A percentile compares a stretch with the other conserved stretches of the same genome.
Conservation (phyloP, 1,139 yeast species). For the Saccharomyces uvarum region DNA sequence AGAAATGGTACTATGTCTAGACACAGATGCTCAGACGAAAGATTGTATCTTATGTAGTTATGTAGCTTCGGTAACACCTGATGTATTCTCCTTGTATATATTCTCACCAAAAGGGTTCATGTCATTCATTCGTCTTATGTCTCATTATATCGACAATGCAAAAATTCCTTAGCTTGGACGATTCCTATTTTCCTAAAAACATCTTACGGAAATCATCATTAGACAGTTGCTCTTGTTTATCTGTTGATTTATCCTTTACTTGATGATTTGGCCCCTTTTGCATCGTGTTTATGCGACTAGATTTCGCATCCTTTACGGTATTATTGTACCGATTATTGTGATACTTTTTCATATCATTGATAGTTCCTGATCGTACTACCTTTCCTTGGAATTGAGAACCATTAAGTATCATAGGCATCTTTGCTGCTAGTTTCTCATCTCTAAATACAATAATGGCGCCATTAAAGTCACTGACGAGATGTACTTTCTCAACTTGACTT, state of each 20-base stretch:
- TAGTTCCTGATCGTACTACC: constrained; percentile 35
- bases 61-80: not conserved
- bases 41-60: not conserved
- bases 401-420: constrained; percentile 45
- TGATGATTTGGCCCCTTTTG: not conserved
- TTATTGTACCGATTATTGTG: not conserved
- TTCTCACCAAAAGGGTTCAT: not conserved
- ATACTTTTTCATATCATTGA: constrained; percentile 31
- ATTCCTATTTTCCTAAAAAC: constrained; percentile 27
- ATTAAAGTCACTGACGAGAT: constrained; percentile 41
- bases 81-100: not conserved
- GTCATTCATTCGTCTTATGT: no score
- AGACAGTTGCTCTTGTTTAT: constrained; percentile 19
- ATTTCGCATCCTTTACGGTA: not conserved
- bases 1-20: constrained; percentile 33
- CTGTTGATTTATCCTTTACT: not conserved
- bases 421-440: constrained; percentile 46
- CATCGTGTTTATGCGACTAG: not conserved
- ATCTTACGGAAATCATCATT: constrained; percentile 38
- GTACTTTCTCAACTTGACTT: constrained; percentile 28
- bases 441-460: constrained; percentile 51
- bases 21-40: not conserved
- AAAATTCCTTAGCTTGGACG: not conserved
- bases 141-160: no score
- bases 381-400: constrained; percentile 37